These are phyloP conservation scores for Pseudogymnoascus sp. DNA, from an alignment of 2,329 filamentous ascomycete genomes.

Conservation along the genomic window DNA sequence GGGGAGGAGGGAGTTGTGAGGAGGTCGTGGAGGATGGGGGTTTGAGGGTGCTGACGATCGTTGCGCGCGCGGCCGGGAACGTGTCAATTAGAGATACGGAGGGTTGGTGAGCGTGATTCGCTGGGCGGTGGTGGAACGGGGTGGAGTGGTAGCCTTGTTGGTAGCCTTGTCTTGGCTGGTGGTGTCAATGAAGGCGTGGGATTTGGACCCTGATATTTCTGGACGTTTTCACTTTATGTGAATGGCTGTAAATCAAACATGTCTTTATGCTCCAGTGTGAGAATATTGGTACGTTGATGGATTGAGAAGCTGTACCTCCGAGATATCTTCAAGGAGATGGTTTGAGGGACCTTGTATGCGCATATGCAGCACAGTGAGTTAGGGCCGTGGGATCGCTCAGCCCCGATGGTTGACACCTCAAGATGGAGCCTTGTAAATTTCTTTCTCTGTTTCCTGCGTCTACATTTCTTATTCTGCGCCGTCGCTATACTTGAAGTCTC, in stretches of 20 bases:
- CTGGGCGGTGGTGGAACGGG: background rate
- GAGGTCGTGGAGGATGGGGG: background rate
- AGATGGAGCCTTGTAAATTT: background rate
- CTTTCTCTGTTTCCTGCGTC: background rate
- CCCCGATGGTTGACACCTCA: background rate
- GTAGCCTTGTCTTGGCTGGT: background rate
- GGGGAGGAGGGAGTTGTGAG: background rate
- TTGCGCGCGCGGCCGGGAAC: background rate
- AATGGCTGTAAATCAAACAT: background rate
- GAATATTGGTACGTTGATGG: background rate
- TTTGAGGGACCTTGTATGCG: background rate
- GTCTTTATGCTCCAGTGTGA: background rate
- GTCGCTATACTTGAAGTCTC: background rate
- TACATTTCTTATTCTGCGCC: background rate
- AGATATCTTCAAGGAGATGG: background rate
- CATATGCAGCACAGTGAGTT: background rate
- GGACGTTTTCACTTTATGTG: background rate
- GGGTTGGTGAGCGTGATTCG: background rate
- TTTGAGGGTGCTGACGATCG: background rate
- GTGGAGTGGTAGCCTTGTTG: background rate
- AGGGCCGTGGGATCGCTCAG: background rate
- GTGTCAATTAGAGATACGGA: background rate
- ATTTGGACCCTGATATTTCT: background rate
- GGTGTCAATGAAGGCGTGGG: background rate
- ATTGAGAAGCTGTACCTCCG: background rate